These are phyloP conservation scores for Nakaseomyces bracarensis DNA, from an alignment of 1,139 yeast species.

Conservation along the genomic window DNA sequence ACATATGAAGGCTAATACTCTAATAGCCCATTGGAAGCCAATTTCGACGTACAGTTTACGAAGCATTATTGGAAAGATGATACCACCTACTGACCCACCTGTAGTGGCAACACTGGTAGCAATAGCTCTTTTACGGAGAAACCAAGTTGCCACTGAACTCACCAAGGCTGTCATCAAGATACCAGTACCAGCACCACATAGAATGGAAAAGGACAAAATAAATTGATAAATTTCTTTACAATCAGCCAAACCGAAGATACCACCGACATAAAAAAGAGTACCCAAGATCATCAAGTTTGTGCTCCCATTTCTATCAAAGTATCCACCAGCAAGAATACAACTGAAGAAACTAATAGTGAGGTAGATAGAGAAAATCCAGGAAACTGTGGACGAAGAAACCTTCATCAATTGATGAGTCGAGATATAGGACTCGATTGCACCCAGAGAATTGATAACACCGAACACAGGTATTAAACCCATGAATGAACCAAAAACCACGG, in stretches of 20 bases:
- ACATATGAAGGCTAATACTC: conserved; percentile 46
- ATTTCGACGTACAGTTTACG: conserved; percentile 43
- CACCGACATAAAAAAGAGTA: conserved; percentile 38
- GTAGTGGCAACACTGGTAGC: conserved; percentile 52
- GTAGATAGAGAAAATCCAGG: conserved; percentile 67
- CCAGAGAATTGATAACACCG: conserved; percentile 60
- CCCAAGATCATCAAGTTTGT: conserved; percentile 39
- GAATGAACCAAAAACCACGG: conserved; percentile 56
- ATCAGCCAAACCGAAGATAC: conserved; percentile 45
- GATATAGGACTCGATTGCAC: conserved; percentile 63
- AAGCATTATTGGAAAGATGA: conserved; percentile 51
- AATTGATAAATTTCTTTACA: conserved; percentile 46
- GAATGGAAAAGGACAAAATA: conserved; percentile 44
- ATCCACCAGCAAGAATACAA: conserved; percentile 50
- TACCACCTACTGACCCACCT: conserved; percentile 61
- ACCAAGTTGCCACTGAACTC: conserved; percentile 55
- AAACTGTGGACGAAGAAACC: conserved; percentile 43
- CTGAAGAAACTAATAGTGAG: conserved; percentile 51
- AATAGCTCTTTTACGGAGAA: conserved; percentile 43
- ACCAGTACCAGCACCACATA: conserved; percentile 50
- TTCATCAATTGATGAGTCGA: conserved; percentile 46
- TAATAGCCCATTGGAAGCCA: conserved; percentile 56
- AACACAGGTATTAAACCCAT: conserved; percentile 55
- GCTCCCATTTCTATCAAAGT: conserved; percentile 45
- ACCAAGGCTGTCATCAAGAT: conserved; percentile 49